Base-by-base conservation (phyloP, 169 alveolate genomes). In the Cryptosporidium xiaoi region DNA sequence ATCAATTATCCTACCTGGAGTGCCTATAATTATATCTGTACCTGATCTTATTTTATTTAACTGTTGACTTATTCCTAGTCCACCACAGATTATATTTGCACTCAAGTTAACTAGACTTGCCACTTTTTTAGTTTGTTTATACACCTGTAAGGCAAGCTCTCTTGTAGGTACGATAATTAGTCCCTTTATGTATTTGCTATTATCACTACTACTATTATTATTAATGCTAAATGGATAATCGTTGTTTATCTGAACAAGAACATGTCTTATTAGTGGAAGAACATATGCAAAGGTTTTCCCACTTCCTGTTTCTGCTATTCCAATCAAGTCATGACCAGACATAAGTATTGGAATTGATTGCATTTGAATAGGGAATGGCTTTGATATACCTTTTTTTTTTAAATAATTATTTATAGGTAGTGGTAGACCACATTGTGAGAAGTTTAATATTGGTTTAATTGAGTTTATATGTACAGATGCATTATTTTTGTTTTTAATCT, bases 291-390 rank as follows among this genome's bases (percentile, higher is more conserved):
- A 85, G 3, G 99, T 98, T 93, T 97, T 98, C 1, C 99, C 99
- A 82, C 93, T 96, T 65, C 99, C 99, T 10, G 99, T 98, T 84
- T 97, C 98, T 0, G 99, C 99, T 12, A 98, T 97, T 27, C 99
- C 99, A 34, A 98, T 96, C 51, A 98, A 93, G 90, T 98, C 99
- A 58, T 97, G 82, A 50, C 99, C 99, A 82, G 97, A 93, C 95
- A 97, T 92, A 40, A 97, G 89, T 33, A 97, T 96, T 2, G 99
- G 99, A n/a, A 97, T 90, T 44, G 95, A 91, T 90, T 98, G 98
- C 96, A 97, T 95, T 93, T 98, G 99, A 7, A 98, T 97, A 15
- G 99, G 99, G 85, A 97, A 97, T 56, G 99, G 99, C 64, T 94
- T 94, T 64, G 92, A 90, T 85, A 96, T 96, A 65, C 95, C 94